phyloP scores from a whole-genome alignment of 2,329 filamentous ascomycete genomes.

The Phialophora tarda region DNA sequence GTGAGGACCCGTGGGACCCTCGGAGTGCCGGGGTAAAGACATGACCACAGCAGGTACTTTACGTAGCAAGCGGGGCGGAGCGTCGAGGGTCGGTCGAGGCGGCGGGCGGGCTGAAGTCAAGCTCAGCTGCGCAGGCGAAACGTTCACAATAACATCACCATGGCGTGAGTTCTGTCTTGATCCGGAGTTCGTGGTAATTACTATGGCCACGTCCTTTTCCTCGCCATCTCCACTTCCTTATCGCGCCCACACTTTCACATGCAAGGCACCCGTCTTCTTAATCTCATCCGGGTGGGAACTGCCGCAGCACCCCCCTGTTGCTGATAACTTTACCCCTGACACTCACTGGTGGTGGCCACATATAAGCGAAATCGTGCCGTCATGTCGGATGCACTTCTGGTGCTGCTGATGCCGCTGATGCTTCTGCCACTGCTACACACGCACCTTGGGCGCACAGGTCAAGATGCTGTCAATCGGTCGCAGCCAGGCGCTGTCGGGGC shows the following conservation, averaged over 20 bases:
- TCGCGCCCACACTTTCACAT: not conserved
- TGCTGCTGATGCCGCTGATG: too few relatives aligned
- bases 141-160: not conserved
- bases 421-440: too few relatives aligned
- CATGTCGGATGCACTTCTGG: too few relatives aligned
- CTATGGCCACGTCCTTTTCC: not conserved
- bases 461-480: slow-evolving; percentile 1
- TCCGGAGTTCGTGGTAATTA: not conserved
- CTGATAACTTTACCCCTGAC: not conserved
- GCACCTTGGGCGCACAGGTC: too few relatives aligned
- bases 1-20: not conserved
- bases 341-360: not conserved
- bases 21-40: not conserved
- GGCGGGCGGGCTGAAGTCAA: not conserved
- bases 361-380: not conserved
- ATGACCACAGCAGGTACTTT: too few relatives aligned
- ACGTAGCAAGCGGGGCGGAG: not conserved
- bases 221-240: not conserved
- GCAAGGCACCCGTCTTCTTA: not conserved
- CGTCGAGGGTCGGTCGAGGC: too few relatives aligned
- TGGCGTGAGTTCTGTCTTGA: too few relatives aligned
- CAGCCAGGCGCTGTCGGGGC: not conserved
- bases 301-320: not conserved
- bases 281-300: not conserved
- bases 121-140: not conserved